A percentile compares a stretch with the other conserved stretches of the same genome.
Conservation (phyloP, 495 filamentous ascomycete species). For the Chaetomium cochliodes region DNA sequence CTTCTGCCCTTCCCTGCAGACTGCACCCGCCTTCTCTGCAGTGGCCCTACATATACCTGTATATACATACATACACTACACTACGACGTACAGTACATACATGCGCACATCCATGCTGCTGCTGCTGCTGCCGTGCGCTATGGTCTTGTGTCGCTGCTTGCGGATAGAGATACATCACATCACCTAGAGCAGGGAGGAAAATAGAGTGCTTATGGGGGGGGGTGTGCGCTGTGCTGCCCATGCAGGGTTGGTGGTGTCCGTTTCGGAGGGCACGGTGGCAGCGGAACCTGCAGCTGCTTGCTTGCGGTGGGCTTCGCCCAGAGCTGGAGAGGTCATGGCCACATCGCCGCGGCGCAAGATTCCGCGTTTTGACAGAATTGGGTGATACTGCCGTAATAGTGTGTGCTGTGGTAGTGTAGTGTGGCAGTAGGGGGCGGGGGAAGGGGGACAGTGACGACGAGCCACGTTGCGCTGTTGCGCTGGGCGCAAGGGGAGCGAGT, state of each 20-base stretch:
- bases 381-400: no score
- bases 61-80: no score
- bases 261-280: neutral
- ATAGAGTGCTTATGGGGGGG: neutral
- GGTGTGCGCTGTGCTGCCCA: neutral
- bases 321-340: no score
- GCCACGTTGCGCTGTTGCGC: conserved; percentile 2
- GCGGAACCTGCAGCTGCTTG: neutral
- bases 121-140: no score
- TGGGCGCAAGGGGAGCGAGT: neutral
- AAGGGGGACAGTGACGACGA: no score
- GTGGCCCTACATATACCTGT: neutral
- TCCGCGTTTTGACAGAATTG: neutral
- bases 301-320: neutral
- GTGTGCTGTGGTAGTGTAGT: neutral
- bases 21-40: neutral
- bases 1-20: neutral
- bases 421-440: no score
- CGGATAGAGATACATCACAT: no score
- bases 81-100: no score
- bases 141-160: no score
- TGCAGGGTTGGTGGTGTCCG: no score
- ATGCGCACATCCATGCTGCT: no score
- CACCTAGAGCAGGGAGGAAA: no score
- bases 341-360: neutral